Conservation (phyloP, 371 early-diverging fungal species). For the Lichtheimia hyalospora region DNA sequence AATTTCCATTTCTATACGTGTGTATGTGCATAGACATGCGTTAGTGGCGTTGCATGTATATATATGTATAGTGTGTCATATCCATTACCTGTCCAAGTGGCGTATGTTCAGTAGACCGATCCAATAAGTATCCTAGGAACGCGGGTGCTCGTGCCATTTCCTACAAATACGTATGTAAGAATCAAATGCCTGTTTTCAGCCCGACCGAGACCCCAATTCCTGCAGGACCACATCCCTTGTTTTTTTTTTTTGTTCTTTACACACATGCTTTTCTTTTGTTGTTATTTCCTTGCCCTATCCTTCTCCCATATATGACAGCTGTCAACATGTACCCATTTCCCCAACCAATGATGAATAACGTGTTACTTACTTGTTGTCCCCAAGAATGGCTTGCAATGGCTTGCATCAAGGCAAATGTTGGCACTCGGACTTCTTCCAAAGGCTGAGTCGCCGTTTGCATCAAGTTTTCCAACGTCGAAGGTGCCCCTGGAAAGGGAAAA, state of each 20-base stretch:
- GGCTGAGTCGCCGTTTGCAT: conserved; percentile 38
- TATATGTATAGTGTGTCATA: not conserved
- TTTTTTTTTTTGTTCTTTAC: not conserved
- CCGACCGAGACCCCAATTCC: not conserved
- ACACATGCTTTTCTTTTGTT: not conserved
- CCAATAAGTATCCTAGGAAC: conserved; percentile 46
- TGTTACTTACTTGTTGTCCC: conserved; percentile 35
- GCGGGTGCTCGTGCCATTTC: conserved; percentile 32
- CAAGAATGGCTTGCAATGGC: conserved; percentile 40
- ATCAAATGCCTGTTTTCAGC: not conserved
- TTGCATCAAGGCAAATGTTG: conserved; percentile 45
- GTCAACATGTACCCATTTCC: no score
- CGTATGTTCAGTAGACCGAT: conserved; percentile 41
- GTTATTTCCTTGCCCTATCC: not conserved
- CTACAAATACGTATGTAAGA: conserved; percentile 9
- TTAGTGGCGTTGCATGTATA: not conserved
- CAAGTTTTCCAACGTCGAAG: conserved; percentile 19
- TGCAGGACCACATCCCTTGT: not conserved
- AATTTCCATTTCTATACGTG: conserved; percentile 43
- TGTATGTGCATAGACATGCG: not conserved
- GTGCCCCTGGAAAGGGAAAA: conserved; percentile 10
- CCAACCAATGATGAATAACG: no score
- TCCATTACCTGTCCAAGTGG: conserved; percentile 40
- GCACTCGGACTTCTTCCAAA: conserved; percentile 34
- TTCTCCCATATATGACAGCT: no score